A percentile compares a stretch with the other conserved stretches of the same genome.
These are phyloP conservation scores for Vitis hybrid DNA, from an alignment of 177 flowering plant genomes.

Conservation along the genomic window DNA sequence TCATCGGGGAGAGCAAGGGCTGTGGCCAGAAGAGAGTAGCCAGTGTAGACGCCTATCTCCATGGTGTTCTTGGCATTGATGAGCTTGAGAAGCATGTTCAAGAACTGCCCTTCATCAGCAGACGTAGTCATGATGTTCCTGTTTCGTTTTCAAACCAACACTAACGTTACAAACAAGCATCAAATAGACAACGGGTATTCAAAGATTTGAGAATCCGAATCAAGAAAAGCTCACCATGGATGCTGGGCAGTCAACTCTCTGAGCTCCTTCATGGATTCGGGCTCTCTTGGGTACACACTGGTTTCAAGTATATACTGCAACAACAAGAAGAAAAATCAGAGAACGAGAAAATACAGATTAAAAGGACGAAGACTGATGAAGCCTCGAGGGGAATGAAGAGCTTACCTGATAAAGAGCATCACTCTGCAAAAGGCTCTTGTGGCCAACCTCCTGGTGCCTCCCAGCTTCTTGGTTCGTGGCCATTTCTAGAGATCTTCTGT, in stretches of 20 bases:
- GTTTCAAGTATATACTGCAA: slow-evolving; percentile 47
- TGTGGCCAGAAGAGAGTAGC: slow-evolving; percentile 60
- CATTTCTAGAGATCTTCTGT: slow-evolving; percentile 12
- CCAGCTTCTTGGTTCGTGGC: slow-evolving; percentile 24
- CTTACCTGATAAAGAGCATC: slow-evolving; percentile 45
- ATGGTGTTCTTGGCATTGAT: slow-evolving; percentile 66
- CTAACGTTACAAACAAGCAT: not conserved
- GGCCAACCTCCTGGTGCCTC: slow-evolving; percentile 43
- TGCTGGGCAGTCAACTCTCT: slow-evolving; percentile 48
- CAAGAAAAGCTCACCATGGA: slow-evolving; percentile 32
- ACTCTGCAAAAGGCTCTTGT: slow-evolving; percentile 45
- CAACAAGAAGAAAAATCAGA: not conserved
- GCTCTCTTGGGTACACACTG: slow-evolving; percentile 51
- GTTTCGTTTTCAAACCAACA: not conserved
- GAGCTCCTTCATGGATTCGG: slow-evolving; percentile 47
- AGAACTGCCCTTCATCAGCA: slow-evolving; percentile 59
- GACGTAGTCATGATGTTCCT: slow-evolving; percentile 62
- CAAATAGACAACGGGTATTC: not conserved
- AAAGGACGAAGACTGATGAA: not conserved
- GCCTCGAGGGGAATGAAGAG: not conserved
- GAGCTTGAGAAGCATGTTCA: slow-evolving; percentile 53
- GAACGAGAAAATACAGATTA: not conserved
- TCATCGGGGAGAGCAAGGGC: slow-evolving; percentile 62
- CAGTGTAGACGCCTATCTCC: slow-evolving; percentile 67
- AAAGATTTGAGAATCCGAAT: no score